Conservation (phyloP, 129 eudicot genomes). For the Artemisia argyi region DNA sequence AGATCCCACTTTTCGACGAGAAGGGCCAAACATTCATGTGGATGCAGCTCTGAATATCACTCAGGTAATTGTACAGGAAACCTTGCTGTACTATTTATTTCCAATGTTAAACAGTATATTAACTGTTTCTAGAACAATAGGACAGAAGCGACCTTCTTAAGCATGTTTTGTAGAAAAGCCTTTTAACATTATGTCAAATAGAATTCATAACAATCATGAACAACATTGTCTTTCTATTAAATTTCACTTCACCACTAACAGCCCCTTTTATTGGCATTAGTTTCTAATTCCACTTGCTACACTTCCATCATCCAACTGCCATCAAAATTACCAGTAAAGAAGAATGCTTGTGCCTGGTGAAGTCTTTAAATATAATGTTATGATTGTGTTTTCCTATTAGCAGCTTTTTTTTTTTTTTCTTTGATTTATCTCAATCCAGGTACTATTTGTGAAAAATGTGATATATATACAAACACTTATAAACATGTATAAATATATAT, state of each 20-base stretch:
- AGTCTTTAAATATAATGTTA: background rate
- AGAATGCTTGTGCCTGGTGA: background rate
- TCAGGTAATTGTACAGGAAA: constrained; percentile 49
- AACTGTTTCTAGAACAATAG: background rate
- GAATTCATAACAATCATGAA: background rate
- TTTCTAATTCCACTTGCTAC: background rate
- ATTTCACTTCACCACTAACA: background rate
- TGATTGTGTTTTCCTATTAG: background rate
- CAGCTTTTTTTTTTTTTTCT: background rate
- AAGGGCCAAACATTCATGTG: constrained; percentile 86
- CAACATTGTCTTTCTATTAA: too few relatives aligned
- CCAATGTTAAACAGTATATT: background rate
- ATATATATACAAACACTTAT: background rate
- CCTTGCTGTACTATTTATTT: background rate
- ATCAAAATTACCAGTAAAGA: background rate
- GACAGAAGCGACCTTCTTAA: background rate
- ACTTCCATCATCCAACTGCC: background rate
- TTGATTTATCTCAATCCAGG: too few relatives aligned
- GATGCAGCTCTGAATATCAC: constrained; percentile 74
- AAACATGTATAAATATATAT: too few relatives aligned
- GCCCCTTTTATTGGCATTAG: background rate
- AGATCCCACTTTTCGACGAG: constrained; percentile 88
- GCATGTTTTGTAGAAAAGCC: background rate
- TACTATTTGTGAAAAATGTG: too few relatives aligned
- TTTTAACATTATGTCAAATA: background rate